These are phyloP conservation scores for Yamadazyma diospyri DNA, from an alignment of 1,139 yeast genomes.

Conservation along the genomic window DNA sequence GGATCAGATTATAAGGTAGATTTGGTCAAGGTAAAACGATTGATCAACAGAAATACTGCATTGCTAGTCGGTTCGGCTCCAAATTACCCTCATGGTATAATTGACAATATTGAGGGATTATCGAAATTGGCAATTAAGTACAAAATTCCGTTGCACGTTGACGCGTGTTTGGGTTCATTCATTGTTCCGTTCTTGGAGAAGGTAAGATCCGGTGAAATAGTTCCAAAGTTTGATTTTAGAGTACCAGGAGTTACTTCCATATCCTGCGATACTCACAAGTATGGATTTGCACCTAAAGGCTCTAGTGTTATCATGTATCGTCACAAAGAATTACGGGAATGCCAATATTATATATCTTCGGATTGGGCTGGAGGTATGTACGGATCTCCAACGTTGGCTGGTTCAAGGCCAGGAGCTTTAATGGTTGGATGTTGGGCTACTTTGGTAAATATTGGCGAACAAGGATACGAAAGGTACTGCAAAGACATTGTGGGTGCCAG, in stretches of 20 bases:
- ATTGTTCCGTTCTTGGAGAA: constrained; percentile 75
- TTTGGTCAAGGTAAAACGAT: constrained; percentile 53
- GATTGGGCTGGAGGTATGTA: constrained; percentile 96
- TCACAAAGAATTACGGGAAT: constrained; percentile 55
- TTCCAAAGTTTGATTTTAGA: constrained; percentile 80
- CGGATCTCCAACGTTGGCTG: constrained; percentile 95
- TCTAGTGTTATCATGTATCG: constrained; percentile 92
- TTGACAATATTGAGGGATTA: constrained; percentile 79
- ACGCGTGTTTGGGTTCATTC: constrained; percentile 93
- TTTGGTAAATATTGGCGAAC: constrained; percentile 69
- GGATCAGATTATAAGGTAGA: constrained; percentile 70
- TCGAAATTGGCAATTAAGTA: constrained; percentile 62
- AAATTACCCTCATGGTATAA: constrained; percentile 93
- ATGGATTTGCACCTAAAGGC: constrained; percentile 98
- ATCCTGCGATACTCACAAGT: constrained; percentile 96
- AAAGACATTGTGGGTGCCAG: constrained; percentile 65
- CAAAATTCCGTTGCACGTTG: constrained; percentile 84
- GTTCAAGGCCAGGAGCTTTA: constrained; percentile 94
- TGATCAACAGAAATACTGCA: constrained; percentile 76
- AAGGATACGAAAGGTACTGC: constrained; percentile 72
- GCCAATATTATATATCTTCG: constrained; percentile 79
- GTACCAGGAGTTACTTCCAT: constrained; percentile 95
- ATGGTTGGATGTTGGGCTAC: constrained; percentile 99
- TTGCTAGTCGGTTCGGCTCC: constrained; percentile 92
- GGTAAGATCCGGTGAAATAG: constrained; percentile 44